phyloP scores from a whole-genome alignment of 1,139 yeast species.

The Starmera stellimalicola region DNA sequence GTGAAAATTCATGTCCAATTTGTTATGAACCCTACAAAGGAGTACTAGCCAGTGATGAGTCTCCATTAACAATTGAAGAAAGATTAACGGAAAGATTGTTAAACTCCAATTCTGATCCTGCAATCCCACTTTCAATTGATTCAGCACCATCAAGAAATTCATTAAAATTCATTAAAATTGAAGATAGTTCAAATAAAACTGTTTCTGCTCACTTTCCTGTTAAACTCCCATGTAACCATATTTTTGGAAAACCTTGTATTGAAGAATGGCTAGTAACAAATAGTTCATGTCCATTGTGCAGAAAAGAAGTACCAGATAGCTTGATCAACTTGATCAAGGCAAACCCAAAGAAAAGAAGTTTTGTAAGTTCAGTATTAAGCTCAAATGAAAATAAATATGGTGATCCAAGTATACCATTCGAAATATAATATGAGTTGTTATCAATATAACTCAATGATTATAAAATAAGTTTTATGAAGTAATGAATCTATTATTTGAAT shows the following conservation, averaged over 20 bases:
- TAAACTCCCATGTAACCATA: conserved; percentile 56
- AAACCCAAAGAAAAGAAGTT: neutral
- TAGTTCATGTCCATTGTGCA: conserved; percentile 57
- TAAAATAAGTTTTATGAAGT: no score
- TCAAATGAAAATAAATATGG: neutral
- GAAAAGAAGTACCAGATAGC: conserved; percentile 7
- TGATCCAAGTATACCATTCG: neutral
- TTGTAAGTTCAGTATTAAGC: neutral
- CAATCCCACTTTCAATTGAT: conserved; percentile 12
- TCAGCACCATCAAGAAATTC: conserved; percentile 7
- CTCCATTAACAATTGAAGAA: neutral
- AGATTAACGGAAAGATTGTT: conserved; percentile 3
- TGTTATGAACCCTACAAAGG: conserved; percentile 11
- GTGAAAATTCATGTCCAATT: conserved; percentile 11
- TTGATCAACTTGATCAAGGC: neutral
- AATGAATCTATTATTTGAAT: no score
- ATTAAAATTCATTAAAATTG: conserved; percentile 2
- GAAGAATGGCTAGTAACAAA: conserved; percentile 53
- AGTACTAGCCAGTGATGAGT: neutral
- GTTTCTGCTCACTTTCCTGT: conserved; percentile 55
- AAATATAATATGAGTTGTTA: no score
- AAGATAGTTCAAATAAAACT: conserved; percentile 4
- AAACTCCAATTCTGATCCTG: conserved; percentile 7
- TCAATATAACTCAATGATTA: no score
- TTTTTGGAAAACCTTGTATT: conserved; percentile 54